Conservation (phyloP, 208 protist species). For the Leishmania lainsoni region DNA sequence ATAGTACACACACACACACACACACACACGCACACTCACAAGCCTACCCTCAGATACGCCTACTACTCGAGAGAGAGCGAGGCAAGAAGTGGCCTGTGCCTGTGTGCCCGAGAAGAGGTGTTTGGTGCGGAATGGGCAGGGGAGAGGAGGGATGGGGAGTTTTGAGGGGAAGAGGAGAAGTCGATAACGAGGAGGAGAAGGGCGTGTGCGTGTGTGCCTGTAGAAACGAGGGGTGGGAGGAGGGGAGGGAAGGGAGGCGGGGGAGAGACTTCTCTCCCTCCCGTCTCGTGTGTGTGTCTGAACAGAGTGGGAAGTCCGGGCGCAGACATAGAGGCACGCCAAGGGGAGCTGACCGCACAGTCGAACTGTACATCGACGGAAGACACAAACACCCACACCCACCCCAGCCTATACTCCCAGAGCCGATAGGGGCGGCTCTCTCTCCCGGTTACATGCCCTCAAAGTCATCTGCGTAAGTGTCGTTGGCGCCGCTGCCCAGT, state of each 20-base stretch:
- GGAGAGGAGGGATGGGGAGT: background rate
- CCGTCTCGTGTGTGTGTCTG: background rate
- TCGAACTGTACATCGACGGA: slow-evolving; percentile 2
- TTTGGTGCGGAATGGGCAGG: background rate
- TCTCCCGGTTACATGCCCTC: slow-evolving; percentile 25
- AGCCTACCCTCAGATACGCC: background rate
- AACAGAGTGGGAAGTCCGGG: background rate
- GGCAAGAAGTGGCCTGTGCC: background rate
- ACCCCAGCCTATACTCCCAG: background rate
- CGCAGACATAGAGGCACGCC: background rate
- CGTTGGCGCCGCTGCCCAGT: slow-evolving; percentile 22
- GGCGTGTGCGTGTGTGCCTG: background rate
- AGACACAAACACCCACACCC: background rate
- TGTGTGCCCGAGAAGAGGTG: background rate
- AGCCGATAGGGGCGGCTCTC: background rate
- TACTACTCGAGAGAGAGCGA: background rate
- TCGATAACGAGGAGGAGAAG: too few species aligned
- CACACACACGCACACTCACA: too few species aligned
- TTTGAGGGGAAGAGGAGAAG: background rate
- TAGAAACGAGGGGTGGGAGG: background rate
- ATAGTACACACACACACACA: background rate
- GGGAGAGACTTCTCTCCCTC: background rate
- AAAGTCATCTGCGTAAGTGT: slow-evolving; percentile 40
- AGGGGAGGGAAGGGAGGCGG: background rate
- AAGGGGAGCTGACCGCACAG: background rate